Percentiles rank a stretch among this genome's conserved stretches.
Evolutionary conservation across 225 moss, liverwort and hornwort genomes (phyloP).

Genomic region (Ulota crispa): DNA sequence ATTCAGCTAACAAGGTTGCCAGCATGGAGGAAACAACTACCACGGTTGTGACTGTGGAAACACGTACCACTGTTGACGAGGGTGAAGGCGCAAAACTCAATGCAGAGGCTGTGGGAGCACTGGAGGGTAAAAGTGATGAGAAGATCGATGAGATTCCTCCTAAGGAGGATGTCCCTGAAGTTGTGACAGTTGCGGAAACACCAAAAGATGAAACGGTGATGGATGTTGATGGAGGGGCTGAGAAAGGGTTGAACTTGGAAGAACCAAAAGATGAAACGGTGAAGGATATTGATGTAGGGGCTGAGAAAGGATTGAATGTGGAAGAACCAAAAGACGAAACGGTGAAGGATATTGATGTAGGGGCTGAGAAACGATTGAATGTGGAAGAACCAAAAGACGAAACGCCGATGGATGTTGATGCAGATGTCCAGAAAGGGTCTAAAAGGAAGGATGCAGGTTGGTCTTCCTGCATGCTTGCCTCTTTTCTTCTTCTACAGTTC

Average conservation of each 20-base stretch:
- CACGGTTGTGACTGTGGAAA: slow-evolving; percentile 33
- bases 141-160: slow-evolving; percentile 32
- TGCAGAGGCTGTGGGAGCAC: slow-evolving; percentile 18
- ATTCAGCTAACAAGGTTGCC: slow-evolving; percentile 36
- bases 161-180: slow-evolving; percentile 16
- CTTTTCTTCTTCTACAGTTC: background rate
- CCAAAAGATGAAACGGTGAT: slow-evolving; percentile 50
- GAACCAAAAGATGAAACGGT: slow-evolving; percentile 42
- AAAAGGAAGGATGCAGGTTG: slow-evolving; percentile 90
- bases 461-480: background rate
- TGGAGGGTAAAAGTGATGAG: slow-evolving; percentile 43
- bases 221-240: slow-evolving; percentile 27
- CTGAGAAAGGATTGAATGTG: slow-evolving; percentile 37
- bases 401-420: slow-evolving; percentile 83
- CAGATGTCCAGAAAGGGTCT: slow-evolving; percentile 61
- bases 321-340: slow-evolving; percentile 43
- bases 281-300: slow-evolving; percentile 36
- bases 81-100: slow-evolving; percentile 29
- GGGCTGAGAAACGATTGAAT: slow-evolving; percentile 34
- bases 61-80: slow-evolving; percentile 33
- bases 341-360: slow-evolving; percentile 39
- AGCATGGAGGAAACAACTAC: slow-evolving; percentile 25
- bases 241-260: slow-evolving; percentile 43
- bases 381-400: slow-evolving; percentile 42
- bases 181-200: background rate